These are phyloP conservation scores for Candida insectalens DNA, from an alignment of 805 yeast species.

Conservation along the genomic window DNA sequence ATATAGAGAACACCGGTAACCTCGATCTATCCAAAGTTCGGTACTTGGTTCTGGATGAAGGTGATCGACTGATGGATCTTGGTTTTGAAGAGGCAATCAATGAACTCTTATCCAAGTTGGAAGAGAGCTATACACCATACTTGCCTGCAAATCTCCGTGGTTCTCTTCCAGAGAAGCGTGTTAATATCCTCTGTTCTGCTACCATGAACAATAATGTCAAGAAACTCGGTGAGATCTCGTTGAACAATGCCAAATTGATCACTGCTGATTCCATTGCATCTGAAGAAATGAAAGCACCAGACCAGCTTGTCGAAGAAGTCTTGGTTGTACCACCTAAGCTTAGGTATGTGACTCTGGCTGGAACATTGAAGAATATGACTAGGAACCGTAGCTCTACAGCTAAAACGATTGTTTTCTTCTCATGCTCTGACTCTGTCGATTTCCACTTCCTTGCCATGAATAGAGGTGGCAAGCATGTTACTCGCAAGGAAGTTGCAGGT, in stretches of 20 bases:
- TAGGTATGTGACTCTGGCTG: constrained; percentile 73
- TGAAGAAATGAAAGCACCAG: constrained; percentile 58
- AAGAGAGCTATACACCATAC: constrained; percentile 27
- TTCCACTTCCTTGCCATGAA: constrained; percentile 77
- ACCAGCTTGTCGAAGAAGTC: constrained; percentile 74
- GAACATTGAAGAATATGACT: constrained; percentile 44
- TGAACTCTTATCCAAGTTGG: constrained; percentile 56
- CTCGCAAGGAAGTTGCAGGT: constrained; percentile 26
- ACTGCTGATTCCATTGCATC: constrained; percentile 13
- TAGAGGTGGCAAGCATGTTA: constrained; percentile 36
- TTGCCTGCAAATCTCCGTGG: constrained; percentile 7
- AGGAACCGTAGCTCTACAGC: constrained; percentile 12
- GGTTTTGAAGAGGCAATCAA: constrained; percentile 94
- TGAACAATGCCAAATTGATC: constrained; percentile 67
- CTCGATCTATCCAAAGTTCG: constrained; percentile 66
- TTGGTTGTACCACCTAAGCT: constrained; percentile 89
- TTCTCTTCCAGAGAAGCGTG: constrained; percentile 55
- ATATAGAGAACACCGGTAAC: constrained; percentile 78
- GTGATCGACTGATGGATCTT: constrained; percentile 89
- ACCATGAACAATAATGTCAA: constrained; percentile 77
- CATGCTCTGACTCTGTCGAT: constrained; percentile 95
- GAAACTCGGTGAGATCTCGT: constrained; percentile 69
- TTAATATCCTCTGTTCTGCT: constrained; percentile 88
- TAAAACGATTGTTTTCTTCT: constrained; percentile 74
- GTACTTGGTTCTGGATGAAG: constrained; percentile 92